phyloP scores from a whole-genome alignment of 331 rosid species.

The Prunus yedoensis region DNA sequence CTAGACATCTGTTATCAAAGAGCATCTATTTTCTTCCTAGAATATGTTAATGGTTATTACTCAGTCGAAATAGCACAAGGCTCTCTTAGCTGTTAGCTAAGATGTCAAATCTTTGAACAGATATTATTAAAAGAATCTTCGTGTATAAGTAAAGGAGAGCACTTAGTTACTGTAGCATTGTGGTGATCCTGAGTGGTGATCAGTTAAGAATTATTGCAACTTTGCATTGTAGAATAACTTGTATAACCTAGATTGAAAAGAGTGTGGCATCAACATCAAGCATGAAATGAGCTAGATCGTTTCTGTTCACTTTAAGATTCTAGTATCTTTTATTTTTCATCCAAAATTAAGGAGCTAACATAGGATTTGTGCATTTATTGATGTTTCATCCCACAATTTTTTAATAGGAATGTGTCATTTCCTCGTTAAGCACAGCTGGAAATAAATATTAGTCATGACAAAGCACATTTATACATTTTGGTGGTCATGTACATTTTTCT shows the following conservation, averaged over 20 bases:
- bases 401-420: background rate
- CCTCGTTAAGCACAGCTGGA: background rate
- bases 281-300: background rate
- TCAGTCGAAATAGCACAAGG: background rate
- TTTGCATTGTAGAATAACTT: constrained; percentile 1
- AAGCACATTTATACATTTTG: background rate
- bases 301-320: background rate
- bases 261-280: background rate
- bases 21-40: background rate
- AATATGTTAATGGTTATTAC: background rate
- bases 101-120: background rate
- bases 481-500: background rate
- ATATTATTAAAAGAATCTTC: background rate
- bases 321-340: background rate
- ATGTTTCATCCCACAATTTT: background rate
- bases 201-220: background rate
- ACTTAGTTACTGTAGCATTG: background rate
- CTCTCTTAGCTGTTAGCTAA: background rate
- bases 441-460: background rate
- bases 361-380: background rate
- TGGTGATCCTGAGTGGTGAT: background rate
- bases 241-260: background rate
- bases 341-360: background rate
- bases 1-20: background rate
- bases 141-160: background rate